Conservation (phyloP, 352 stramenopile genomes). For the Phytophthora kernoviae region DNA sequence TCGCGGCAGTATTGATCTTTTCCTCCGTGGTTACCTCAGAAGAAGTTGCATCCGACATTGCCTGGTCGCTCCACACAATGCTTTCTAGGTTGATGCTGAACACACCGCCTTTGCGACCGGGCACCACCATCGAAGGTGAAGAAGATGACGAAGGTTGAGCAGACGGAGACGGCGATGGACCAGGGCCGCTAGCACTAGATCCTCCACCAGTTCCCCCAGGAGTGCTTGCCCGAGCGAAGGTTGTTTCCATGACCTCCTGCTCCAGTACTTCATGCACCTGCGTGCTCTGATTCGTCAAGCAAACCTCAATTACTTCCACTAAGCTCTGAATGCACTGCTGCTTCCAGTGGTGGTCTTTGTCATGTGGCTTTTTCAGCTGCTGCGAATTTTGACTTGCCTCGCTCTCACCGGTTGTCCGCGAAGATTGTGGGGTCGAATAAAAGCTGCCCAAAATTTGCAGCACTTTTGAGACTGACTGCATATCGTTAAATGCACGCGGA, state of each 20-base stretch:
- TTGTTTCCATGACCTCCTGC: conserved; percentile 75
- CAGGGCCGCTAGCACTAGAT: conserved; percentile 18
- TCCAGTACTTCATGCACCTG: conserved; percentile 69
- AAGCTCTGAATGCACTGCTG: conserved; percentile 79
- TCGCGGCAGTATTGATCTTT: conserved; percentile 8
- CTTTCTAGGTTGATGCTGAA: conserved; percentile 79
- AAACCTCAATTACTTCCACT: conserved; percentile 78
- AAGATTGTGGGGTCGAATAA: conserved; percentile 38
- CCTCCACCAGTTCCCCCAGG: conserved; percentile 15
- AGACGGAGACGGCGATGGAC: conserved; percentile 13
- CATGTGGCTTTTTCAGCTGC: conserved; percentile 41
- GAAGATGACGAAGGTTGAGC: conserved; percentile 23
- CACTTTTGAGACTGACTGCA: conserved; percentile 61
- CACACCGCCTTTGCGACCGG: conserved; percentile 59
- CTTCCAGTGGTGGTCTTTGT: conserved; percentile 75
- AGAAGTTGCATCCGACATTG: conserved; percentile 9
- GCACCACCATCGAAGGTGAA: conserved; percentile 24
- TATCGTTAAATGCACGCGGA: conserved; percentile 67
- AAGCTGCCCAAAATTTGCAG: conserved; percentile 68
- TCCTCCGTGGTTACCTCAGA: conserved; percentile 24
- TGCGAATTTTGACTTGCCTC: conserved; percentile 46
- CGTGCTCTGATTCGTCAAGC: conserved; percentile 78
- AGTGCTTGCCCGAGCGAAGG: conserved; percentile 50
- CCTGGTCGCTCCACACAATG: conserved; percentile 85
- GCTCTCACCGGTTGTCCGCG: conserved; percentile 6